A percentile compares a stretch with the other conserved stretches of the same genome.
Conservation (phyloP, 2,329 filamentous ascomycete species). For the Apiospora phragmitis region DNA sequence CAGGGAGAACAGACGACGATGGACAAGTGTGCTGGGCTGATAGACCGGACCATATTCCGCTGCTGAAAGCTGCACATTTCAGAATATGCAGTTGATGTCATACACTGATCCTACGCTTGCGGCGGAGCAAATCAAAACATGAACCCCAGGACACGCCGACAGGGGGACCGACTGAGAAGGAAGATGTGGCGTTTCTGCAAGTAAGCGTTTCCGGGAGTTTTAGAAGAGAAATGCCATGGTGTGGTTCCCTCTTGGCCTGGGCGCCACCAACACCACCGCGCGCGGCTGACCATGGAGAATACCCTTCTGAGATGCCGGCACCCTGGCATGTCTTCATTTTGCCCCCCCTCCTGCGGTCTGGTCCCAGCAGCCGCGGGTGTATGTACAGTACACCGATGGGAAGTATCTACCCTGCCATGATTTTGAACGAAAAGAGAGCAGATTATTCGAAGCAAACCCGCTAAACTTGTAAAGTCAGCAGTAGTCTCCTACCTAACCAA, state of each 20-base stretch:
- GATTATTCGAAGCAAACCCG: background rate
- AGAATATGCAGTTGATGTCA: slow-evolving; percentile 1
- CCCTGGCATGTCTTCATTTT: background rate
- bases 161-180: background rate
- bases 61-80: background rate
- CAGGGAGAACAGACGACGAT: background rate
- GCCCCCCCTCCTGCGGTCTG: background rate
- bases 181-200: background rate
- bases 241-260: background rate
- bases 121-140: background rate
- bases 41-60: background rate
- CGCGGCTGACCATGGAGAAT: background rate
- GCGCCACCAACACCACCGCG: background rate
- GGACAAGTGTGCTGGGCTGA: background rate
- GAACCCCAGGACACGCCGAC: background rate
- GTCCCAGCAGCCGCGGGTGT: background rate
- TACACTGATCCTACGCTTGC: slow-evolving; percentile 4
- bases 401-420: background rate
- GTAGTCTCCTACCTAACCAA: background rate
- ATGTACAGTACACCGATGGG: background rate
- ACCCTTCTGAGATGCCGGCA: background rate
- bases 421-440: background rate
- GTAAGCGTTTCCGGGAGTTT: background rate
- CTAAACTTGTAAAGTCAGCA: background rate
- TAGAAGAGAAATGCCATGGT: background rate